Percentiles rank a stretch among this genome's conserved stretches.
These are phyloP conservation scores for Panicum hallii DNA, from an alignment of 202 grass and related monocot genomes.

Conservation along the genomic window DNA sequence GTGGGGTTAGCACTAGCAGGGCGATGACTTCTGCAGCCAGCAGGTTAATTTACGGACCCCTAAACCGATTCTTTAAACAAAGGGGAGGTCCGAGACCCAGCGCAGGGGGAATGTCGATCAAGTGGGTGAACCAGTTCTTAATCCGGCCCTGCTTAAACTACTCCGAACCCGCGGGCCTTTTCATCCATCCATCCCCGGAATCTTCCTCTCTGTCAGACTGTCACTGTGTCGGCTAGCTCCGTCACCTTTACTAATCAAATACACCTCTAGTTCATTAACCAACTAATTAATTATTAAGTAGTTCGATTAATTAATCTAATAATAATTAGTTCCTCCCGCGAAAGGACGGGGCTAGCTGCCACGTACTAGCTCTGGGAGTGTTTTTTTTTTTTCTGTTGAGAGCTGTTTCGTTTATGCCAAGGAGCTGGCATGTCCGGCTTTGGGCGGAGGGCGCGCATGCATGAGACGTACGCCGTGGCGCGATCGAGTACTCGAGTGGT, in stretches of 20 bases:
- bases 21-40: not conserved
- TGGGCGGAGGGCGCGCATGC: not conserved
- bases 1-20: not conserved
- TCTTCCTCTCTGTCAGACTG: slow-evolving; percentile 72
- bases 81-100: no score
- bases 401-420: not conserved
- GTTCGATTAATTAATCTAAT: not conserved
- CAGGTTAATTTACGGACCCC: slow-evolving; percentile 72
- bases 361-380: not conserved
- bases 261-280: not conserved
- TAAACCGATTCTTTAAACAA: slow-evolving; percentile 63
- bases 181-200: slow-evolving; percentile 38
- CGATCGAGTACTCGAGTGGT: no score
- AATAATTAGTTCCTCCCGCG: not conserved
- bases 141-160: not conserved
- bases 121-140: slow-evolving; percentile 20
- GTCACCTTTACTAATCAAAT: not conserved
- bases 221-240: slow-evolving; percentile 36
- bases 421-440: slow-evolving; percentile 41
- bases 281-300: no score
- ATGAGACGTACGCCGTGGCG: not conserved
- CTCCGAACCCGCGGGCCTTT: not conserved
- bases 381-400: not conserved
- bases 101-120: slow-evolving; percentile 57
- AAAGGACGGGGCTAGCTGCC: not conserved